These are phyloP conservation scores for Umbelopsis sp. DNA, from an alignment of 371 early-diverging fungal genomes.

Conservation along the genomic window DNA sequence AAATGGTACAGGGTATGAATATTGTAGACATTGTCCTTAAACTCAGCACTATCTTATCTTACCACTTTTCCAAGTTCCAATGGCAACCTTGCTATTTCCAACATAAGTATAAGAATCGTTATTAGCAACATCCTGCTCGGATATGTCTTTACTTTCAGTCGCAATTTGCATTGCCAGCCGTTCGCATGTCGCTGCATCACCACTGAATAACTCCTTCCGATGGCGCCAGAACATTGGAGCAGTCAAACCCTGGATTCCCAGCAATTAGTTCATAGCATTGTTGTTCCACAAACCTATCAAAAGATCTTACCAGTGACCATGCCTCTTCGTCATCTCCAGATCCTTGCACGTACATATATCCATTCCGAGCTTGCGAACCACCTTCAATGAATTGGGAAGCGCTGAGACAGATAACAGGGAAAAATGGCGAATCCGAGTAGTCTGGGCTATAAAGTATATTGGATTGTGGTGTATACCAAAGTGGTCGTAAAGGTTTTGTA, in stretches of 20 bases:
- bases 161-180: slow-evolving; percentile 46
- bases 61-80: slow-evolving; percentile 59
- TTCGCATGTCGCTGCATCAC: slow-evolving; percentile 51
- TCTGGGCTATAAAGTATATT: slow-evolving; percentile 50
- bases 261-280: not conserved
- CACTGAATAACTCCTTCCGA: slow-evolving; percentile 45
- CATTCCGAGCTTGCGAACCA: slow-evolving; percentile 44
- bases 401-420: slow-evolving; percentile 73
- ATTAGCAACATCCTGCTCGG: slow-evolving; percentile 16
- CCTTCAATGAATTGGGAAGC: slow-evolving; percentile 72
- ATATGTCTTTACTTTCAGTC: slow-evolving; percentile 21
- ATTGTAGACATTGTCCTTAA: too few relatives aligned
- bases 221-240: slow-evolving; percentile 77
- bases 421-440: slow-evolving; percentile 54
- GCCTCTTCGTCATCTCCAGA: slow-evolving; percentile 88
- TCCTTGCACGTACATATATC: slow-evolving; percentile 85
- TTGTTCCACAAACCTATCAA: not conserved
- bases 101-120: slow-evolving; percentile 51
- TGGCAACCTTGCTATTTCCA: slow-evolving; percentile 58
- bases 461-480: slow-evolving; percentile 80
- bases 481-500: slow-evolving; percentile 74
- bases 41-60: not conserved
- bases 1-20: too few relatives aligned
- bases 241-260: slow-evolving; percentile 54
- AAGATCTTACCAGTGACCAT: slow-evolving; percentile 66